A percentile compares a stretch with the other conserved stretches of the same genome.
Conservation (phyloP, 306 rosid species). For the Acacia crassicarpa region DNA sequence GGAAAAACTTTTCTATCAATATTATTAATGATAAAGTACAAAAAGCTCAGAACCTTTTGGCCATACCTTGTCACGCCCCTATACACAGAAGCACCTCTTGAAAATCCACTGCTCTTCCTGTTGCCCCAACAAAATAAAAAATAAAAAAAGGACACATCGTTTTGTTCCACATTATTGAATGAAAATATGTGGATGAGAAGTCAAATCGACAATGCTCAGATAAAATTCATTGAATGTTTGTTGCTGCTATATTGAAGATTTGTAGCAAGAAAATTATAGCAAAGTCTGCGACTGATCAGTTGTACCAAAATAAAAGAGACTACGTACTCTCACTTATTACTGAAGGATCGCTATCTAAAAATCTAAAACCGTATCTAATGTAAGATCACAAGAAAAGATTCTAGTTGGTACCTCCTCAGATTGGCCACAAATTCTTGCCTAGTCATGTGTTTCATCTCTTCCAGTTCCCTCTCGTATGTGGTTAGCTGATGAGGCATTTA, state of each 20-base stretch:
- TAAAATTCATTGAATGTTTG: neutral
- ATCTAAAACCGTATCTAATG: neutral
- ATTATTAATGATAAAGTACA: constrained; percentile 23
- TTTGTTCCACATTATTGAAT: constrained; percentile 21
- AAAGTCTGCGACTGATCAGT: neutral
- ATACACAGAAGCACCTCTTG: constrained; percentile 98
- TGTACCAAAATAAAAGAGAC: neutral
- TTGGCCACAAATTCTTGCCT: constrained; percentile 98
- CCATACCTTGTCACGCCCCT: constrained; percentile 99
- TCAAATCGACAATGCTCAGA: neutral
- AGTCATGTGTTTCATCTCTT: constrained; percentile 94
- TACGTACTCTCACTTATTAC: neutral
- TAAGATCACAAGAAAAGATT: constrained; percentile 23
- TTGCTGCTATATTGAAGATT: neutral
- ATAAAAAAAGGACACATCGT: constrained; percentile 20
- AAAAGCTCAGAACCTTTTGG: constrained; percentile 45
- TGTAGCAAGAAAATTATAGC: neutral
- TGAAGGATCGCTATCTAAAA: neutral
- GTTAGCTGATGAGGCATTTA: constrained; percentile 61
- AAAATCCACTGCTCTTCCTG: constrained; percentile 99
- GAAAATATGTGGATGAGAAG: neutral
- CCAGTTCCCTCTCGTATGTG: constrained; percentile 83
- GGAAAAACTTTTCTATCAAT: constrained; percentile 37
- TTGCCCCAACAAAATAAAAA: neutral
- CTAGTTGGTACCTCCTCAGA: constrained; percentile 68